Conservation (phyloP, 2,329 filamentous ascomycete genomes). For the Penicillium sp. region DNA sequence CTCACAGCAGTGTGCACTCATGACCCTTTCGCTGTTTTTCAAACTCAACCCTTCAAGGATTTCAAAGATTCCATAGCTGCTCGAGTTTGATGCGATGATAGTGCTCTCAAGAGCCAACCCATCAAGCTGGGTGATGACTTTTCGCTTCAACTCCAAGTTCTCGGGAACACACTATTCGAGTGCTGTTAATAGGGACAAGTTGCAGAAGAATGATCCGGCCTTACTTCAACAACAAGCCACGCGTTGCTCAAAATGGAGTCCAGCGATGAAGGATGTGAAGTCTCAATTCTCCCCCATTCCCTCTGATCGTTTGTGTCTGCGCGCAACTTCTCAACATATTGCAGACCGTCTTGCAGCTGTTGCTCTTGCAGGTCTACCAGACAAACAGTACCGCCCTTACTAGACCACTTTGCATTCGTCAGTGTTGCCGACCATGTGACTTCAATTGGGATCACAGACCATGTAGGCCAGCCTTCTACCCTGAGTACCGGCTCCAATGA, state of each 20-base stretch:
- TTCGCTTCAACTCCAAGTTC: constrained; percentile 44
- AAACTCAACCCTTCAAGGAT: constrained; percentile 43
- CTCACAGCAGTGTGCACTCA: constrained; percentile 50
- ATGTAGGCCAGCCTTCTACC: constrained; percentile 41
- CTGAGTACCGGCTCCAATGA: constrained; percentile 38
- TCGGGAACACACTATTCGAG: constrained; percentile 48
- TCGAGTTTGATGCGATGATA: constrained; percentile 52
- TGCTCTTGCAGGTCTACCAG: constrained; percentile 33
- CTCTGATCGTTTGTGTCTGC: constrained; percentile 2
- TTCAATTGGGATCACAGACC: constrained; percentile 17
- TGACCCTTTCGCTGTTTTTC: constrained; percentile 36
- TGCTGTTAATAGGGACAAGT: neutral
- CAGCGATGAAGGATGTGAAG: constrained; percentile 22
- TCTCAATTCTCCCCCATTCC: constrained; percentile 28
- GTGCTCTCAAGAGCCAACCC: constrained; percentile 35
- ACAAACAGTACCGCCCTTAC: constrained; percentile 32
- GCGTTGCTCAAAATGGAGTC: constrained; percentile 26
- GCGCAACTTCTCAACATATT: constrained; percentile 33
- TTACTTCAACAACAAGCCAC: constrained; percentile 42
- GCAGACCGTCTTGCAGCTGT: constrained; percentile 29
- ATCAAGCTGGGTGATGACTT: constrained; percentile 45
- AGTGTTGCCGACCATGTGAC: neutral
- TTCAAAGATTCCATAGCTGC: constrained; percentile 49
- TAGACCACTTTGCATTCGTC: constrained; percentile 33
- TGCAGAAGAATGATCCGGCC: neutral